Evolutionary conservation across 2,329 filamentous ascomycete species (phyloP), one percentile per base, ranked within the genome.

Genomic region (Allantophomopsis cytisporea): DNA sequence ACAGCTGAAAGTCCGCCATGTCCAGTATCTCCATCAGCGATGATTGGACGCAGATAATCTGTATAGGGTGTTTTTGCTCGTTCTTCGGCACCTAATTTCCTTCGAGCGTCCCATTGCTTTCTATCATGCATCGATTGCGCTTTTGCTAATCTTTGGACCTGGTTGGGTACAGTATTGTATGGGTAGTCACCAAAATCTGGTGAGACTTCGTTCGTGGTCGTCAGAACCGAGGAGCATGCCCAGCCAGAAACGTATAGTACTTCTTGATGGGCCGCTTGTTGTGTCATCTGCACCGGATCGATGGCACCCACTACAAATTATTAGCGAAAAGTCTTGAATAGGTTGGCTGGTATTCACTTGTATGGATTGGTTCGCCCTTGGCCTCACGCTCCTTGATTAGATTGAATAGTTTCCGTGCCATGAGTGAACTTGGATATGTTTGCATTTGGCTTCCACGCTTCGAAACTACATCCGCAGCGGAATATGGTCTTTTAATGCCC

Each of bases 251-350:
- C 71, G 62, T 98, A 98, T 35, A 98, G 72, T 14, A 95, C 83
- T 59, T 98, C 89, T 58, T 96, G 91, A 63, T 96, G 84, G 5
- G 84, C 76, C 13, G 91, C 91, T 66, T 96, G 91, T 60, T 98
- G 91, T 37, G 91, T 94, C 91, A 98, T 96, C 64, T 98, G 91
- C 10, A 96, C 79, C n/a, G 91, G 91, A 56, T 98, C 91, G 61
- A 98, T 93, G 43, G 88, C 91, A 50, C 91, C 91, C 83, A 98
- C 84, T 89, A 45, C 21, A 41, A 1, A 28, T 28, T 28, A 28
- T 28, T 8, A 28, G 23, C 23, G 10, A 28, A 28, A 28, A 12
- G 5, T 6, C 23, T 10, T 12, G 7, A 28, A 28, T 12, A 8
- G 23, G 10, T 28, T 28, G 23, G 23, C 8, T 5, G 7, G 4